Percentiles rank a stretch among this genome's conserved stretches.
Evolutionary conservation across 176 grass and related monocot species (phyloP).

Genomic region (Chrysopogon serrulatus): DNA sequence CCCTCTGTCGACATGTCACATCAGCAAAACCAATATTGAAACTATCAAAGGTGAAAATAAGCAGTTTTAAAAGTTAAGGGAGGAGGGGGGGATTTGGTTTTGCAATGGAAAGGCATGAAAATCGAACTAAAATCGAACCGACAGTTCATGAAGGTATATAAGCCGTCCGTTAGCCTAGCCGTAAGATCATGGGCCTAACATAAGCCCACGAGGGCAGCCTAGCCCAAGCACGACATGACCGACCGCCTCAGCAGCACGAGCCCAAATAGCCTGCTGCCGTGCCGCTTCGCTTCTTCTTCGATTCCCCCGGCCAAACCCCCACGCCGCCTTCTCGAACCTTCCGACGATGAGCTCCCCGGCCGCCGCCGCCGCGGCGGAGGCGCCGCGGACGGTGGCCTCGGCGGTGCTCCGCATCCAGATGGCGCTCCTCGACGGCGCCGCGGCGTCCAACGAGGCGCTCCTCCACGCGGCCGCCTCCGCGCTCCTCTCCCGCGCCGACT

Average conservation of each 20-base stretch:
- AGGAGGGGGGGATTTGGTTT: too few relatives aligned
- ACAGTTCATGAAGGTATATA: too few relatives aligned
- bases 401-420: conserved; percentile 53
- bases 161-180: too few relatives aligned
- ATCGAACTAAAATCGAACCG: too few relatives aligned
- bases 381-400: conserved; percentile 10
- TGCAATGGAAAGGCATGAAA: too few relatives aligned
- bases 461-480: conserved; percentile 31
- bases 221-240: not conserved
- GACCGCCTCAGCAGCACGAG: not conserved
- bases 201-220: not conserved
- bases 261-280: not conserved
- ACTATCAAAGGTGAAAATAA: too few relatives aligned
- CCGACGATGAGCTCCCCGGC: not conserved
- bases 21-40: too few relatives aligned
- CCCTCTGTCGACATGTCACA: too few relatives aligned
- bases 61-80: too few relatives aligned
- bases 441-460: conserved; percentile 32
- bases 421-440: conserved; percentile 55
- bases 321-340: not conserved
- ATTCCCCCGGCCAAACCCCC: not conserved
- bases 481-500: conserved; percentile 68
- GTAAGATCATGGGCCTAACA: not conserved
- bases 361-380: not conserved
- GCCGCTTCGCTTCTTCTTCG: not conserved